A percentile compares a stretch with the other conserved stretches of the same genome.
phyloP scores from a whole-genome alignment of 139 green algal species.

The Chlamydomonas asymmetrica region DNA sequence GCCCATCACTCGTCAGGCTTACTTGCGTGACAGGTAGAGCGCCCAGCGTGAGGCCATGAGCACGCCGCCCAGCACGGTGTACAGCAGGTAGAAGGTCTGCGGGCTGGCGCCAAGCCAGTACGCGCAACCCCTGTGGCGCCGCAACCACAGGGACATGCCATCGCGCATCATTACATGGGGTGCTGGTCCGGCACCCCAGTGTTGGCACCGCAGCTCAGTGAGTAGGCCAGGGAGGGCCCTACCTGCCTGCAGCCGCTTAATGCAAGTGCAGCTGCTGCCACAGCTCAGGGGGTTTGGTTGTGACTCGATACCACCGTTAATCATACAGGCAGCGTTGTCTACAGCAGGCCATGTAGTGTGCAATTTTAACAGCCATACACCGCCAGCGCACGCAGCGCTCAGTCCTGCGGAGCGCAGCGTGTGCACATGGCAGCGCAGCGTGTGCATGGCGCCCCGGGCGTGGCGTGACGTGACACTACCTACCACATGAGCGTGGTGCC shows the following conservation, averaged over 20 bases:
- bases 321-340: neutral
- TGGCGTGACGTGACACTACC: too few species aligned
- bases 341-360: too few species aligned
- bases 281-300: too few species aligned
- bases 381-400: neutral
- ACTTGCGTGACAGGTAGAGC: conserved; percentile 46
- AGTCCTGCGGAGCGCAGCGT: too few species aligned
- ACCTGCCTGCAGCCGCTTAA: too few species aligned
- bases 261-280: too few species aligned
- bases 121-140: conserved; percentile 51
- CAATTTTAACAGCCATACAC: neutral
- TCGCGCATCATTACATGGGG: too few species aligned
- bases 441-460: neutral
- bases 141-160: too few species aligned
- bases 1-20: conserved; percentile 27
- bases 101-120: conserved; percentile 79
- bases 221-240: too few species aligned
- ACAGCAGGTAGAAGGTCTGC: conserved; percentile 71
- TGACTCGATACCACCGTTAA: too few species aligned
- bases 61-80: conserved; percentile 58
- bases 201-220: too few species aligned
- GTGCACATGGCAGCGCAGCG: neutral
- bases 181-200: too few species aligned
- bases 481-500: conserved; percentile 46
- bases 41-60: conserved; percentile 63